Evolutionary conservation across 1,284 basidiomycete species (phyloP).

Genomic region (Inonotus obliquus): DNA sequence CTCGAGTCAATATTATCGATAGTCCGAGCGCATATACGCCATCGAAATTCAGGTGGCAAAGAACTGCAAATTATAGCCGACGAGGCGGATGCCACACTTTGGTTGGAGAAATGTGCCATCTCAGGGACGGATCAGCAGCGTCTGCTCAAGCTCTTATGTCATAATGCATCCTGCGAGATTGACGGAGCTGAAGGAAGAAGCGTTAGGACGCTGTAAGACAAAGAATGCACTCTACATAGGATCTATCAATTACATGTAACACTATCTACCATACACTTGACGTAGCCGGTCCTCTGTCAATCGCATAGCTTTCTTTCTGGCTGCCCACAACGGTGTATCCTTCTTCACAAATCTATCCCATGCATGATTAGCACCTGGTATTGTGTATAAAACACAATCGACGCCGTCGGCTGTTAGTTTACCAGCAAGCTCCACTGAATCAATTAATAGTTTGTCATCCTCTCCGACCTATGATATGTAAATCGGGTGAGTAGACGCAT

Average conservation of each 20-base stretch:
- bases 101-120: constrained; percentile 2
- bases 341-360: constrained; percentile 14
- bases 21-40: background rate
- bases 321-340: constrained; percentile 8
- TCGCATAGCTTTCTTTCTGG: constrained; percentile 4
- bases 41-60: background rate
- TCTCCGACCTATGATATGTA: constrained; percentile 9
- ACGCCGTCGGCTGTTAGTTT: constrained; percentile 11
- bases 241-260: background rate
- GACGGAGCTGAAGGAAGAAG: background rate
- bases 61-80: background rate
- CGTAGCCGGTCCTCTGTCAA: constrained; percentile 11
- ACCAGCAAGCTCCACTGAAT: constrained; percentile 12
- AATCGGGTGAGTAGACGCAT: background rate
- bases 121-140: constrained; percentile 5
- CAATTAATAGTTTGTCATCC: constrained; percentile 8
- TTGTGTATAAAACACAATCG: constrained; percentile 9
- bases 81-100: background rate
- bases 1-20: background rate
- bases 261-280: background rate
- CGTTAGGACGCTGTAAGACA: constrained; percentile 5
- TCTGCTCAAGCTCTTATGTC: constrained; percentile 1
- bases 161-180: background rate
- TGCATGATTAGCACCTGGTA: constrained; percentile 14
- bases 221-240: background rate